A percentile compares a stretch with the other conserved stretches of the same genome.
Conservation (phyloP, 2,329 filamentous ascomycete species). For the Fusarium sp. region DNA sequence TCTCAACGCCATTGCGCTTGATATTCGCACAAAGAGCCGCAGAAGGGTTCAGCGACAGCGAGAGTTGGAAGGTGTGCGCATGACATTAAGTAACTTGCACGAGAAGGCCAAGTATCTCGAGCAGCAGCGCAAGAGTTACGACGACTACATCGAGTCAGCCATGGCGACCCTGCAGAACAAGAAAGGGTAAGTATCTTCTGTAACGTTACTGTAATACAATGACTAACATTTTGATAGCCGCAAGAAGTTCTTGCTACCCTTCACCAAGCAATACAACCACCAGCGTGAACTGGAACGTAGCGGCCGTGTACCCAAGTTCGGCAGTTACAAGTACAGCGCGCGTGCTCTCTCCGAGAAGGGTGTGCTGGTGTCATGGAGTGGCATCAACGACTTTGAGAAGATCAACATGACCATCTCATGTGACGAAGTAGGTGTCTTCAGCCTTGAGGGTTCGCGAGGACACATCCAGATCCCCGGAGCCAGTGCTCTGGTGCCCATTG, state of each 20-base stretch:
- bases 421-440: conserved; percentile 94
- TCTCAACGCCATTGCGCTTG: conserved; percentile 95
- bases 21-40: conserved; percentile 97
- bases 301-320: conserved; percentile 95
- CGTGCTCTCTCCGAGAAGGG: conserved; percentile 91
- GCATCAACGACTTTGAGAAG: conserved; percentile 82
- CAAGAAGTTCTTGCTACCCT: conserved; percentile 92
- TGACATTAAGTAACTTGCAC: conserved; percentile 79
- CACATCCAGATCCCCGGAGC: conserved; percentile 97
- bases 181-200: conserved; percentile 73
- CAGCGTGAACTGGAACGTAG: conserved; percentile 93
- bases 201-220: background rate
- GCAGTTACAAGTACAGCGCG: conserved; percentile 96
- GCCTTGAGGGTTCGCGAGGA: conserved; percentile 87
- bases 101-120: conserved; percentile 93
- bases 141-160: conserved; percentile 98
- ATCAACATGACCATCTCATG: conserved; percentile 94
- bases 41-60: conserved; percentile 90
- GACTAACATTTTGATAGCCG: conserved; percentile 64
- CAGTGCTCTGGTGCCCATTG: conserved; percentile 86
- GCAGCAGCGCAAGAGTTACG: conserved; percentile 95
- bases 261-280: conserved; percentile 99
- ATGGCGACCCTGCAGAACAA: conserved; percentile 98
- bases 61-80: conserved; percentile 84
- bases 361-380: conserved; percentile 90